Evolutionary conservation across 2,329 filamentous ascomycete species (phyloP).

Genomic region (Tolypocladium nubicola): DNA sequence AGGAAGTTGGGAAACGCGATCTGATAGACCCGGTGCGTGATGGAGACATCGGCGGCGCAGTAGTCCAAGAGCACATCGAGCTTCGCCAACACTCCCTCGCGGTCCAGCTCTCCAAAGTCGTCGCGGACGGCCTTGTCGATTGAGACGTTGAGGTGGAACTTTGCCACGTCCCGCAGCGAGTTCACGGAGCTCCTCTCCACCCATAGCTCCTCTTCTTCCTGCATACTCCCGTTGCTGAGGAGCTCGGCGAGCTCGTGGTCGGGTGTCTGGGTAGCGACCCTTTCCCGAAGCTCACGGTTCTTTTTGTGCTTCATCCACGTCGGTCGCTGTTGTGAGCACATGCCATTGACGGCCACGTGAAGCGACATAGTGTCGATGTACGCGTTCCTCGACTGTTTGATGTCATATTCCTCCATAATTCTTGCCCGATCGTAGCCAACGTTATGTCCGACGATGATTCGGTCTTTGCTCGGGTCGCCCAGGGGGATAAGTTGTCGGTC

Average conservation of each 20-base stretch:
- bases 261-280: slow-evolving; percentile 60
- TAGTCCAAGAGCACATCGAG: slow-evolving; percentile 83
- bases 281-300: slow-evolving; percentile 72
- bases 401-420: slow-evolving; percentile 77
- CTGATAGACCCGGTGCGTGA: slow-evolving; percentile 90
- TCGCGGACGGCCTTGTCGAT: slow-evolving; percentile 86
- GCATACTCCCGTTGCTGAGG: slow-evolving; percentile 55
- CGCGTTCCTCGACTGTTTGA: slow-evolving; percentile 71
- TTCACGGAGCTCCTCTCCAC: slow-evolving; percentile 91
- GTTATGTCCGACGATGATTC: slow-evolving; percentile 88
- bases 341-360: slow-evolving; percentile 94
- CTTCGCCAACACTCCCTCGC: slow-evolving; percentile 56
- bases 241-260: slow-evolving; percentile 61
- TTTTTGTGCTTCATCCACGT: slow-evolving; percentile 98
- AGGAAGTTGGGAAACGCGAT: slow-evolving; percentile 88
- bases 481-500: slow-evolving; percentile 78
- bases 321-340: slow-evolving; percentile 93
- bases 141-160: slow-evolving; percentile 85
- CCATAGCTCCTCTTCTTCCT: slow-evolving; percentile 94
- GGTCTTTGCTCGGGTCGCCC: slow-evolving; percentile 61
- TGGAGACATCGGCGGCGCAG: slow-evolving; percentile 85
- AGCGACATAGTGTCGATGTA: slow-evolving; percentile 98
- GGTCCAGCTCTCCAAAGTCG: slow-evolving; percentile 74
- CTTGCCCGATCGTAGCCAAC: slow-evolving; percentile 89
- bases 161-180: slow-evolving; percentile 86